Base-by-base conservation (phyloP, 768 basidiomycete species). In the Kockovaella imperatae region DNA sequence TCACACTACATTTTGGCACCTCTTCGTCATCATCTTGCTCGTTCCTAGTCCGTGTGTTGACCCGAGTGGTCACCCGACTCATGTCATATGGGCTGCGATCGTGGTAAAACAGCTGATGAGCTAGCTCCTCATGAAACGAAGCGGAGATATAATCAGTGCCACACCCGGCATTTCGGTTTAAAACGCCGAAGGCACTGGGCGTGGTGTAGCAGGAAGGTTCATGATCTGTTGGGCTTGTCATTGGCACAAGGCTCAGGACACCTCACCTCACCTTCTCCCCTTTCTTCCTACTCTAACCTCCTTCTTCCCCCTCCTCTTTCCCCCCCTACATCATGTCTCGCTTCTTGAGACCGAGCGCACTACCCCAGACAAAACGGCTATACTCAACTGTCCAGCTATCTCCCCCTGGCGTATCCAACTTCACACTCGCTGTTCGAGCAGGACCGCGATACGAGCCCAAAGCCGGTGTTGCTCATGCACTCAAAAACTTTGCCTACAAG, bases 401-500 rank as follows among this genome's bases (percentile, higher is more conserved):
- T 34, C 53, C 41, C 52, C 44, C 53, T 59, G 56, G 58, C 14
- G 91, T 88, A 4, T 77, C 86, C 24, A 79, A 85, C 46, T 80
- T 99, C 67, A 88, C 89, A 42, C 77, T 96, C 63, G 79, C 93
- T 54, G 81, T 95, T 72, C 93, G 90, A 73, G 93, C 87, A 47
- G 93, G 93, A 46, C 82, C 82, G 66, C 77, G 95, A 64, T 90
- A 81, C 70, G 86, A 99, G 77, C 73, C 81, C 54, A 83, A 83
- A 68, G 80, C 88, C 35, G 93, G 93, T 61, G 80, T 89, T 50
- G 90, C 93, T 2, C 87, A 93, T 76, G 83, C 81, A 53, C 78
- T 96, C 73, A 95, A 95, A 79, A 91, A 89, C 80, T 96, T 90
- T 79, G 84, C 90, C 51, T 97, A 93, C 83, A 96, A 95, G 85